A percentile compares a stretch with the other conserved stretches of the same genome.
Conservation (phyloP, 306 rosid genomes). For the Citrullus mucosospermus region DNA sequence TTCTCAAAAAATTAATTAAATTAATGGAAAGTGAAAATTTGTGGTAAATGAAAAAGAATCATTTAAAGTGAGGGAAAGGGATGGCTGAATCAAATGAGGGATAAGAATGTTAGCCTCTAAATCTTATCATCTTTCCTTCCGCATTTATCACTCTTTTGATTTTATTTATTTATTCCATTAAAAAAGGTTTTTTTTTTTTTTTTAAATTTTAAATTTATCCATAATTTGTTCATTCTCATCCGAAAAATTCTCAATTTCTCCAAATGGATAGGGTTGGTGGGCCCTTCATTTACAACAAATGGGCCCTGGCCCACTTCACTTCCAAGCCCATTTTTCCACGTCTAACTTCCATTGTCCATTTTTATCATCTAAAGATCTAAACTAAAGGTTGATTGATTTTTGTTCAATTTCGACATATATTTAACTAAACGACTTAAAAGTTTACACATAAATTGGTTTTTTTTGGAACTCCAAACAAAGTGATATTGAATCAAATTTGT, state of each 20-base stretch:
- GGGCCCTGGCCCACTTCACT: conserved; percentile 2
- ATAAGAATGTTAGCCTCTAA: background rate
- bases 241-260: background rate
- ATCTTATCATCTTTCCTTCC: background rate
- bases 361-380: too few relatives aligned
- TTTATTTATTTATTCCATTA: background rate
- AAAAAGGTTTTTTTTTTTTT: too few relatives aligned
- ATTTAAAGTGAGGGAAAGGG: background rate
- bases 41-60: background rate
- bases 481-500: too few relatives aligned
- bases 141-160: too few relatives aligned
- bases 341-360: too few relatives aligned
- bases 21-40: background rate
- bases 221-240: background rate
- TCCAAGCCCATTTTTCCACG: background rate
- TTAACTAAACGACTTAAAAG: too few relatives aligned
- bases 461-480: too few relatives aligned
- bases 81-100: background rate
- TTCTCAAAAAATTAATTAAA: background rate
- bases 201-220: background rate
- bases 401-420: too few relatives aligned
- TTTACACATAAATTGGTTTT: too few relatives aligned
- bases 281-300: background rate
- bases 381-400: too few relatives aligned
- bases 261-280: conserved; percentile 2